Percentiles rank a stretch among this genome's conserved stretches.
Evolutionary conservation across 225 moss, liverwort and hornwort genomes (phyloP).

Genomic region (Rhytidiadelphus loreus): DNA sequence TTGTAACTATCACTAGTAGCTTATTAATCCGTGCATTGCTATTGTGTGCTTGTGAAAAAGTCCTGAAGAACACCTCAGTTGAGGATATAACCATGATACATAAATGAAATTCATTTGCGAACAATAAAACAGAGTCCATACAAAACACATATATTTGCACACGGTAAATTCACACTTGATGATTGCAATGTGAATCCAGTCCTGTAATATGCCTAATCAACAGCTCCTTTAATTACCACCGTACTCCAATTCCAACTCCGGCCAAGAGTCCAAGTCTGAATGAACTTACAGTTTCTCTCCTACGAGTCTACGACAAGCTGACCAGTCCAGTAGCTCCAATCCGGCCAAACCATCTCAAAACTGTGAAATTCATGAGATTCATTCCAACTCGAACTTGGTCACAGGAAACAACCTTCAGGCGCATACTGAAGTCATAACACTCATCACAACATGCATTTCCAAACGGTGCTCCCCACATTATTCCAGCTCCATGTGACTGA

Average conservation of each 20-base stretch:
- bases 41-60: neutral
- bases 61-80: neutral
- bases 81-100: neutral
- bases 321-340: too few relatives aligned
- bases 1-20: neutral
- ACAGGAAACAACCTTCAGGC: neutral
- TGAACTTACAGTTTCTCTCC: neutral
- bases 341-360: neutral
- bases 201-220: neutral
- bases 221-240: neutral
- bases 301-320: too few relatives aligned
- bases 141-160: neutral
- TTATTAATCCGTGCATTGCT: neutral
- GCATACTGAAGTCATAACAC: neutral
- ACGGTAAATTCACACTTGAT: too few relatives aligned
- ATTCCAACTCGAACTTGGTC: neutral
- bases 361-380: neutral
- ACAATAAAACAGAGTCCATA: neutral
- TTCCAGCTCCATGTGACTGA: neutral
- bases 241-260: neutral
- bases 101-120: neutral
- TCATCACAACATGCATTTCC: neutral
- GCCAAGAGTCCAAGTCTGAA: neutral
- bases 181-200: too few relatives aligned
- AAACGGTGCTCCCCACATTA: neutral